Percentiles rank a stretch among this genome's conserved stretches.
These are phyloP conservation scores for Hypoxylon sp. DNA, from an alignment of 2,329 filamentous ascomycete genomes.

Conservation along the genomic window DNA sequence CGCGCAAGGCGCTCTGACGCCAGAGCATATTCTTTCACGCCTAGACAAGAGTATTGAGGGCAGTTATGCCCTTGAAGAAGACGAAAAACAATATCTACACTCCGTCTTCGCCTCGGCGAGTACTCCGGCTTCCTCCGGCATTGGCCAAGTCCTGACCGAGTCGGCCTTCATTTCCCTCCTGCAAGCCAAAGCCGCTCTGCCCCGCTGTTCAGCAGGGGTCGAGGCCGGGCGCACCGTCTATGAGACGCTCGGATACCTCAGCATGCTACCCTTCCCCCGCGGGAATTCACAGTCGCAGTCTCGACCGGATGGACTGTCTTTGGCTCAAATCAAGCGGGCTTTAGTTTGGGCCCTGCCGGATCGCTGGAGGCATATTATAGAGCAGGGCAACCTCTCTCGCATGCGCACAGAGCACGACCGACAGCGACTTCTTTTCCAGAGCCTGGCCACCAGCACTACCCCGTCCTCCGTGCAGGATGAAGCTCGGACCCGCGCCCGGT, in stretches of 20 bases:
- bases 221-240: constrained; percentile 29
- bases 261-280: constrained; percentile 33
- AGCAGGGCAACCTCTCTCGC: constrained; percentile 24
- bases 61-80: neutral
- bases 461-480: constrained; percentile 1
- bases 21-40: constrained; percentile 15
- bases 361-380: constrained; percentile 26
- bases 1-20: constrained; percentile 5
- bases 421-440: constrained; percentile 40
- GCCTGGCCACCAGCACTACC: constrained; percentile 27
- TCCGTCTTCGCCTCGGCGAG: constrained; percentile 5
- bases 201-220: constrained; percentile 1
- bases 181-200: constrained; percentile 17
- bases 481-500: constrained; percentile 3
- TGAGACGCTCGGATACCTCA: constrained; percentile 31
- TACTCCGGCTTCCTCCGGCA: neutral
- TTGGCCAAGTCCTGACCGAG: constrained; percentile 9
- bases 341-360: constrained; percentile 36
- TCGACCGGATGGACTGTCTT: constrained; percentile 12
- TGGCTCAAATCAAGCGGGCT: constrained; percentile 23
- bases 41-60: constrained; percentile 9
- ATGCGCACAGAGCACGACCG: constrained; percentile 34
- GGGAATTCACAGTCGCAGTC: neutral
- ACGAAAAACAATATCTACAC: constrained; percentile 2
- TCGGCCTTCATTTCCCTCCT: constrained; percentile 25